A percentile compares a stretch with the other conserved stretches of the same genome.
These are phyloP conservation scores for Colletotrichum spinosum DNA, from an alignment of 2,329 filamentous ascomycete species.

Conservation along the genomic window DNA sequence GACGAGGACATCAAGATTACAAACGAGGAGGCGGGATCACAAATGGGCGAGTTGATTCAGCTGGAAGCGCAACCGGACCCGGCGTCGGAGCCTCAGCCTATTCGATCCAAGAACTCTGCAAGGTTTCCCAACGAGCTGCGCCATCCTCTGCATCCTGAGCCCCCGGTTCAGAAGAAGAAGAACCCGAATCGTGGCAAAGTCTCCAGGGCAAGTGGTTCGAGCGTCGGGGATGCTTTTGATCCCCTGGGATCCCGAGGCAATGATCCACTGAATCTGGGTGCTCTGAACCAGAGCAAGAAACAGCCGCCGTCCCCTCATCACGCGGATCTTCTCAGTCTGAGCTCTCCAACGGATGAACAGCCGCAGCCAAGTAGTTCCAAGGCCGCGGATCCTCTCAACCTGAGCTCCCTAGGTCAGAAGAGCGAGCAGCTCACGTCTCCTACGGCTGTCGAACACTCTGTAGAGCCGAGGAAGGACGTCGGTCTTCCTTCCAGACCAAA, in stretches of 20 bases:
- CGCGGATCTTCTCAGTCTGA: slow-evolving; percentile 19
- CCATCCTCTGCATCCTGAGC: slow-evolving; percentile 28
- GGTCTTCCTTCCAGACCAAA: slow-evolving; percentile 13
- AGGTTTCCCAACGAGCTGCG: slow-evolving; percentile 35
- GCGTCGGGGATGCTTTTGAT: slow-evolving; percentile 14
- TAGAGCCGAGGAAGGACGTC: slow-evolving; percentile 2
- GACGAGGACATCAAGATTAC: slow-evolving; percentile 56
- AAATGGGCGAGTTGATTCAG: slow-evolving; percentile 54
- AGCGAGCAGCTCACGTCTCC: not conserved
- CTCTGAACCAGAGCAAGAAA: slow-evolving; percentile 9
- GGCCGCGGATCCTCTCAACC: slow-evolving; percentile 10
- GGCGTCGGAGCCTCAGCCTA: slow-evolving; percentile 31
- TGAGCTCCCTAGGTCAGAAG: slow-evolving; percentile 8
- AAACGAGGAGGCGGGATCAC: slow-evolving; percentile 44
- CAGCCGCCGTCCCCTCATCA: slow-evolving; percentile 16
- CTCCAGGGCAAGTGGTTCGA: slow-evolving; percentile 11
- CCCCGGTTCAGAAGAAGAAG: slow-evolving; percentile 23
- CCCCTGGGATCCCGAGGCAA: slow-evolving; percentile 15
- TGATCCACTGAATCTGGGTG: slow-evolving; percentile 17
- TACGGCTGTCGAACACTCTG: not conserved
- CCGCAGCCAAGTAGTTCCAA: not conserved
- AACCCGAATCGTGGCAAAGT: slow-evolving; percentile 23
- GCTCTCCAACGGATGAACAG: not conserved
- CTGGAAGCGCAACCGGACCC: slow-evolving; percentile 50
- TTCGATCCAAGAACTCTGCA: slow-evolving; percentile 35